These are phyloP conservation scores for Casuarina equisetifolia DNA, from an alignment of 306 rosid genomes.

Conservation along the genomic window DNA sequence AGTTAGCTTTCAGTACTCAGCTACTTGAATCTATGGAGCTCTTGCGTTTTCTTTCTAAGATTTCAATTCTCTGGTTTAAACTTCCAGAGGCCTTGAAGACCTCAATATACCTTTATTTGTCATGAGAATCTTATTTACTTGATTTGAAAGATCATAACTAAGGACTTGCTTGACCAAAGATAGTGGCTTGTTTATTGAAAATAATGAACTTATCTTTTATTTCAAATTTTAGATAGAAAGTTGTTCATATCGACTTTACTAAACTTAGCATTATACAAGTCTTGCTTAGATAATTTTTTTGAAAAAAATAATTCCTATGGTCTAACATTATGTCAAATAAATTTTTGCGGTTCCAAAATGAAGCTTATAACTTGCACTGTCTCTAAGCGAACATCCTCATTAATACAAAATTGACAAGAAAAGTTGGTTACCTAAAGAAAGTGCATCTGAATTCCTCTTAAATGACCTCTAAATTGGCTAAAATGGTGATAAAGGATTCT, in stretches of 20 bases:
- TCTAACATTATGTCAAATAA: too few species aligned
- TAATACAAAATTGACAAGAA: neutral
- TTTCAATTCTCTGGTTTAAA: neutral
- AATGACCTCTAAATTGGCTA: constrained; percentile 64
- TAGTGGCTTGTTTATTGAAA: neutral
- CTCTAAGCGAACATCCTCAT: neutral
- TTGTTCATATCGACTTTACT: too few species aligned
- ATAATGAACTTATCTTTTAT: too few species aligned
- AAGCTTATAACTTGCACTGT: neutral
- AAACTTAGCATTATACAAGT: too few species aligned
- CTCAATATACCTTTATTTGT: neutral
- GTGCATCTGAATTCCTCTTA: constrained; percentile 70
- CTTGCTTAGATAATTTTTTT: too few species aligned
- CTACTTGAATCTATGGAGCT: neutral
- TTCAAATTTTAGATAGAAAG: too few species aligned
- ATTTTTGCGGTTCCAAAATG: neutral
- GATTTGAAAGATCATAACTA: neutral
- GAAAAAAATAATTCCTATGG: too few species aligned
- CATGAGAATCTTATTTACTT: neutral
- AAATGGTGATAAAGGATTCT: constrained; percentile 39
- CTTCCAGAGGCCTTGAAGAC: neutral
- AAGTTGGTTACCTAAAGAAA: constrained; percentile 55
- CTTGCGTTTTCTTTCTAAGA: neutral
- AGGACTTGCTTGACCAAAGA: neutral
- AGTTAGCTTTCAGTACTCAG: neutral